Evolutionary conservation across 257 asterid genomes (phyloP).

Genomic region (Fraxinus americana): DNA sequence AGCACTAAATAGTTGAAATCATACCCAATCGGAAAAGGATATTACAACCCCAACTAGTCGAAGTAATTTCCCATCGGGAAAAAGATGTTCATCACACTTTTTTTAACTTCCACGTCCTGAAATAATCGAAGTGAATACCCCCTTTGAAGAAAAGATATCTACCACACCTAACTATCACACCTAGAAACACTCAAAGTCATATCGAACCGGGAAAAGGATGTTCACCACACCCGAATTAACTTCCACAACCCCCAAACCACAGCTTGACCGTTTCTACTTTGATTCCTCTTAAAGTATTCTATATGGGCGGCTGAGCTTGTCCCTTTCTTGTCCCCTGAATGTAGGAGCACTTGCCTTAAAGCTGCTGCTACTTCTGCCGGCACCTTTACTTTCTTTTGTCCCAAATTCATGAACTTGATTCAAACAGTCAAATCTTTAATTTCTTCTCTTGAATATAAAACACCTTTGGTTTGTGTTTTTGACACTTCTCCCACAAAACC

Average conservation of each 20-base stretch:
- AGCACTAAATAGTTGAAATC: too few species aligned
- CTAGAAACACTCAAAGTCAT: not conserved
- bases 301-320: constrained; percentile 51
- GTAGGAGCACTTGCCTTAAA: constrained; percentile 40
- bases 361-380: constrained; percentile 48
- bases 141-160: too few species aligned
- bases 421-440: not conserved
- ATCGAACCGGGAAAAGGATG: not conserved
- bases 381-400: constrained; percentile 47
- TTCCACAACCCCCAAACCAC: constrained; percentile 27
- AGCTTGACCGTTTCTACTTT: constrained; percentile 36
- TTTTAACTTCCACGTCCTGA: too few species aligned
- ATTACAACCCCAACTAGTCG: too few species aligned
- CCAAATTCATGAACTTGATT: constrained; percentile 39
- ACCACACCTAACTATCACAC: not conserved
- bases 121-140: too few species aligned
- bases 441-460: not conserved
- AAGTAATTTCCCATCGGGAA: too few species aligned
- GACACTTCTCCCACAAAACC: not conserved
- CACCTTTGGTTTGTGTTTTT: not conserved
- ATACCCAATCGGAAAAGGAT: too few species aligned
- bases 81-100: too few species aligned
- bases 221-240: not conserved
- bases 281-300: constrained; percentile 29
- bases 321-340: constrained; percentile 52